Percentiles rank a stretch among this genome's conserved stretches.
Evolutionary conservation across 148 eudicot genomes (phyloP).

Genomic region (Rhododendron mucronatum): DNA sequence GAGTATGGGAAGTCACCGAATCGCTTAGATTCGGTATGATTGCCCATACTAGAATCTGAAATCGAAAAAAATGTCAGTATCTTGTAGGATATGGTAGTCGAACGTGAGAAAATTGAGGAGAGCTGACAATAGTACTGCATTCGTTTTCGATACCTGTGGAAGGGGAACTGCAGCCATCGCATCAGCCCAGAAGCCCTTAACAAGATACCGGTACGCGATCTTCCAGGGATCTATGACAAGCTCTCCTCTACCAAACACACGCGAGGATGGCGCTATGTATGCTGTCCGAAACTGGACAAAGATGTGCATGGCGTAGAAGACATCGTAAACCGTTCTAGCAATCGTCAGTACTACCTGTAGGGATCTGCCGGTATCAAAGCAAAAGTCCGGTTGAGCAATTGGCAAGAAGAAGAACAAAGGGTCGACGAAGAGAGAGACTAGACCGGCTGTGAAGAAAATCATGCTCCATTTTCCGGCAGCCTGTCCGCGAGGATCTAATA

Average conservation of each 20-base stretch:
- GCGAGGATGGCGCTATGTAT: conserved; percentile 68
- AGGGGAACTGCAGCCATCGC: conserved; percentile 66
- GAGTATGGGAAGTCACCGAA: conserved; percentile 17
- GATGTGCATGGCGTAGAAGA: conserved; percentile 49
- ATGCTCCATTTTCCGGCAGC: conserved; percentile 43
- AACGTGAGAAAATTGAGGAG: too few relatives aligned
- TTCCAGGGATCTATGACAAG: conserved; percentile 53
- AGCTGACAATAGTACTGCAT: not conserved
- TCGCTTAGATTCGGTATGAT: conserved; percentile 50
- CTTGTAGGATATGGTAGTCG: not conserved
- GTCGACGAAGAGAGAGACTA: conserved; percentile 54
- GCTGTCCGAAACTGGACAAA: conserved; percentile 59
- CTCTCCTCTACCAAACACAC: conserved; percentile 75
- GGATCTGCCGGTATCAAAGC: conserved; percentile 35
- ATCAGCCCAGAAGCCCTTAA: conserved; percentile 48
- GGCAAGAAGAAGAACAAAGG: conserved; percentile 72
- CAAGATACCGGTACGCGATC: conserved; percentile 48
- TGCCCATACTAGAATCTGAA: conserved; percentile 61
- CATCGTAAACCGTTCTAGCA: conserved; percentile 45
- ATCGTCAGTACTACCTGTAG: conserved; percentile 43
- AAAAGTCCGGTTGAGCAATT: conserved; percentile 21
- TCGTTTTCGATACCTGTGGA: conserved; percentile 48
- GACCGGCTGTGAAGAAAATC: conserved; percentile 41
- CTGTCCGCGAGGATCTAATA: conserved; percentile 52
- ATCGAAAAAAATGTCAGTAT: not conserved